phyloP scores from a whole-genome alignment of 306 rosid species.

The Ormosia emarginata region DNA sequence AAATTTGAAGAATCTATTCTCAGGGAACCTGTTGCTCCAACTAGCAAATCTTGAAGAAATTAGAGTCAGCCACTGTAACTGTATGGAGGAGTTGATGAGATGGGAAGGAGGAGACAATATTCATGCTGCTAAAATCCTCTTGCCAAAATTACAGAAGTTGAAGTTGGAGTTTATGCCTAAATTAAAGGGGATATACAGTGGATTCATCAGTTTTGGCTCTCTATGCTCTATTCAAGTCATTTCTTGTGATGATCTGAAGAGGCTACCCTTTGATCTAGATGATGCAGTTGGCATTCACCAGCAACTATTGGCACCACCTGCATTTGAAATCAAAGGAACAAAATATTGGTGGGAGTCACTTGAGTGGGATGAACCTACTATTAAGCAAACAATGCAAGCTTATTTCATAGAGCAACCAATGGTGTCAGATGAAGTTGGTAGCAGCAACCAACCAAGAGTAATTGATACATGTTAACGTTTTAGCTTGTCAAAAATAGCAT shows the following conservation, averaged over 20 bases:
- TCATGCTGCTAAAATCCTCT: background rate
- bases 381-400: background rate
- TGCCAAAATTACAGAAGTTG: constrained; percentile 10
- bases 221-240: background rate
- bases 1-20: constrained; percentile 16
- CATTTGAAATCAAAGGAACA: constrained; percentile 21
- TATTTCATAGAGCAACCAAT: background rate
- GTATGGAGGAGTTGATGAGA: background rate
- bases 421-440: background rate
- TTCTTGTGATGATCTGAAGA: constrained; percentile 15
- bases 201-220: background rate
- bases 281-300: background rate
- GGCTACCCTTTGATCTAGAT: constrained; percentile 13
- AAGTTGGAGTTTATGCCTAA: constrained; percentile 18
- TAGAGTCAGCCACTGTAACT: background rate
- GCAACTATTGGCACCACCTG: background rate
- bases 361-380: constrained; percentile 8
- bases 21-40: background rate
- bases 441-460: background rate
- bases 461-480: no score
- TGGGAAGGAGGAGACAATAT: background rate
- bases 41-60: constrained; percentile 17
- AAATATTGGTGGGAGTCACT: constrained; percentile 19
- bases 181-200: background rate
- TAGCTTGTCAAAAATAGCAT: no score